These are phyloP conservation scores for Thalassiosira mediterranea DNA, from an alignment of 352 stramenopile species.

Conservation along the genomic window DNA sequence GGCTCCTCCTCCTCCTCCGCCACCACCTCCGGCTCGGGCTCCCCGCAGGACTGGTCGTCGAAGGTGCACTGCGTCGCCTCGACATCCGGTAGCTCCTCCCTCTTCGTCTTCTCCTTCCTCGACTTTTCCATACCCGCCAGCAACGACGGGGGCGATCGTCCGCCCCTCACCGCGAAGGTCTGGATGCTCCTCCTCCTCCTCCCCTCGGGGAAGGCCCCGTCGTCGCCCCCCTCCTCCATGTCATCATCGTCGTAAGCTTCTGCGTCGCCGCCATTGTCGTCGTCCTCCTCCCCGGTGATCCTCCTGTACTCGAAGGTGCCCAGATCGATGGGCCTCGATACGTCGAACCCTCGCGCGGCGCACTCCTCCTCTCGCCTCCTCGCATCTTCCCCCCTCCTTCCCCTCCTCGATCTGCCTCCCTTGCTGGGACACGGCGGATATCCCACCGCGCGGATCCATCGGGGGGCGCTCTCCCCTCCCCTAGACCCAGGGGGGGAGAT, in stretches of 20 bases:
- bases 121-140: not conserved
- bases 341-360: conserved; percentile 61
- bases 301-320: conserved; percentile 53
- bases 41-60: not conserved
- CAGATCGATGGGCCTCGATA: conserved; percentile 54
- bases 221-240: not conserved
- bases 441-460: conserved; percentile 59
- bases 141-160: conserved; percentile 14
- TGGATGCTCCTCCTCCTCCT: conserved; percentile 52
- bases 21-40: conserved; percentile 11
- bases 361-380: conserved; percentile 29
- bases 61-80: not conserved
- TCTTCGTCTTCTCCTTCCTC: not conserved
- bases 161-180: conserved; percentile 62
- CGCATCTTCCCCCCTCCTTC: conserved; percentile 1
- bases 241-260: conserved; percentile 1
- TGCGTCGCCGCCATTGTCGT: conserved; percentile 16
- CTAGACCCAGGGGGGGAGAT: not conserved
- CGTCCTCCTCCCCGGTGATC: conserved; percentile 24
- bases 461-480: conserved; percentile 58
- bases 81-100: not conserved
- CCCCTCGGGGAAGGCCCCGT: conserved; percentile 6
- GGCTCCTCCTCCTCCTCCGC: conserved; percentile 9
- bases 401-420: not conserved
- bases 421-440: conserved; percentile 56